Percentiles rank a stretch among this genome's conserved stretches.
Conservation (phyloP, 2,329 filamentous ascomycete genomes). For the Cladophialophora bantiana region DNA sequence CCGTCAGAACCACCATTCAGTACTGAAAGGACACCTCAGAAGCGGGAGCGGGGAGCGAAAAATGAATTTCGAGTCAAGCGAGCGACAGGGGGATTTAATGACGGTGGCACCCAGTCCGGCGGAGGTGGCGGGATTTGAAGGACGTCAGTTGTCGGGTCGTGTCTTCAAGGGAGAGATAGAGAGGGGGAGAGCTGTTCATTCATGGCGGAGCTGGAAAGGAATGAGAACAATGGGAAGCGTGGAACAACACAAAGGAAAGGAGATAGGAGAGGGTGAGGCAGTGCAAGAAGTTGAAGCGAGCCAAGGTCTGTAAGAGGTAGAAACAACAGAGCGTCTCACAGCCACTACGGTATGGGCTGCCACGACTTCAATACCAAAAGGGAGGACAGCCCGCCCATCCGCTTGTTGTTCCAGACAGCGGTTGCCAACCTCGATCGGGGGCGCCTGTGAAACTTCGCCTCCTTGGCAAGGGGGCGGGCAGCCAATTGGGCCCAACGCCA, state of each 20-base stretch:
- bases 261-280: background rate
- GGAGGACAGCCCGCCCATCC: constrained; percentile 3
- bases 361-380: background rate
- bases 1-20: background rate
- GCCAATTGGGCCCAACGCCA: background rate
- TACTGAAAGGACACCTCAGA: background rate
- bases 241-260: constrained; percentile 5
- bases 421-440: constrained; percentile 7
- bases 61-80: background rate
- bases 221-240: background rate
- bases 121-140: background rate
- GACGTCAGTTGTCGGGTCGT: background rate
- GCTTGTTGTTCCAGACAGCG: constrained; percentile 1
- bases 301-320: background rate
- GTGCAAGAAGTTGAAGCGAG: constrained; percentile 2
- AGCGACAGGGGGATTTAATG: background rate
- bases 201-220: background rate
- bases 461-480: background rate
- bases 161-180: background rate
- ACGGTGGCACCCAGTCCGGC: background rate
- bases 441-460: constrained; percentile 10
- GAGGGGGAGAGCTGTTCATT: background rate
- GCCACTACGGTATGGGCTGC: background rate
- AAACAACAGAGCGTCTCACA: constrained; percentile 1
- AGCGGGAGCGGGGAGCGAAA: background rate